A percentile compares a stretch with the other conserved stretches of the same genome.
These are phyloP conservation scores for Leccinum angustisporum DNA, from an alignment of 1,284 basidiomycete species.

Conservation along the genomic window DNA sequence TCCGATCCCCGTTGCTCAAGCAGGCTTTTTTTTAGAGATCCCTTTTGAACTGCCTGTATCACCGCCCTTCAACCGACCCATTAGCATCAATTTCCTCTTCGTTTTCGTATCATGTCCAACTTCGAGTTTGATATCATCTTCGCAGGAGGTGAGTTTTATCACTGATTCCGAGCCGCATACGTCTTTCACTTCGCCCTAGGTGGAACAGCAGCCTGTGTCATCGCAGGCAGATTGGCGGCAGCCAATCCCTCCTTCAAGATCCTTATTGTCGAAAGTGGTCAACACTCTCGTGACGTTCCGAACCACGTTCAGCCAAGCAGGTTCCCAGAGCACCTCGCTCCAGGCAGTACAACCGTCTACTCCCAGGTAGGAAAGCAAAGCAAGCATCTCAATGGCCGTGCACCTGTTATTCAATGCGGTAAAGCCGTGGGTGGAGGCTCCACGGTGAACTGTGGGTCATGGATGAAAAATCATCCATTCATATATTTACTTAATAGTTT, in stretches of 20 bases:
- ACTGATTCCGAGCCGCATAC: neutral
- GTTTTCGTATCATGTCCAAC: neutral
- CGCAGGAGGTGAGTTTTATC: neutral
- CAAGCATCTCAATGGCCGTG: constrained; percentile 44
- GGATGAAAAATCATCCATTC: too few species aligned
- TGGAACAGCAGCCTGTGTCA: constrained; percentile 18
- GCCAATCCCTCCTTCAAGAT: constrained; percentile 42
- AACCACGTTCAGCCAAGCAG: constrained; percentile 51
- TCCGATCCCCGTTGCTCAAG: too few species aligned
- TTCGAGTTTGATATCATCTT: constrained; percentile 1
- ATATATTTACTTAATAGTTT: too few species aligned
- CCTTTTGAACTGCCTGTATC: too few species aligned
- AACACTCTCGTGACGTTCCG: constrained; percentile 31
- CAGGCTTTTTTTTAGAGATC: too few species aligned
- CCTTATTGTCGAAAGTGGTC: constrained; percentile 37
- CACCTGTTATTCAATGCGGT: constrained; percentile 40
- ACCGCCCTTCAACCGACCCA: too few species aligned
- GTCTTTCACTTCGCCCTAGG: constrained; percentile 7
- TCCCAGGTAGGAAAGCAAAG: constrained; percentile 44
- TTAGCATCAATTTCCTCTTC: neutral
- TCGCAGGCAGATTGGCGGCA: constrained; percentile 11
- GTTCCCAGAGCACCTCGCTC: constrained; percentile 41
- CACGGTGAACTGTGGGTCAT: constrained; percentile 49
- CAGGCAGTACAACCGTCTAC: constrained; percentile 42
- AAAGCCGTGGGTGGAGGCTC: constrained; percentile 61